Evolutionary conservation across 2,329 filamentous ascomycete species (phyloP).

Genomic region (Ilyonectria destructans): DNA sequence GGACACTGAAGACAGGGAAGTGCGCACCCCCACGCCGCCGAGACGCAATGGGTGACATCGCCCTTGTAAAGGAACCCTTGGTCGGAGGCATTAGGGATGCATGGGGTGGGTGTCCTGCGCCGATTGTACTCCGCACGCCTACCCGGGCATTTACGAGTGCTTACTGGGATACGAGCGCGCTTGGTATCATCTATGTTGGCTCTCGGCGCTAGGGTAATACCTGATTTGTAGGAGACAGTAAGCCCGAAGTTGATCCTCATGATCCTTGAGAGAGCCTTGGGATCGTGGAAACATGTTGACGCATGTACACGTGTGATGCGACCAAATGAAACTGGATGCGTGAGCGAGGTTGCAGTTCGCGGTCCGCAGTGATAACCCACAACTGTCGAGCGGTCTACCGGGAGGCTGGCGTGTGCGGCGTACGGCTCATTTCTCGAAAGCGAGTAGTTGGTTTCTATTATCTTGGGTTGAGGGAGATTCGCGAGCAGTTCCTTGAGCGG

Average conservation of each 20-base stretch:
- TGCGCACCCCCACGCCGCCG: constrained; percentile 45
- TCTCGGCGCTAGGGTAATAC: constrained; percentile 22
- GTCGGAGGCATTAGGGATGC: constrained; percentile 32
- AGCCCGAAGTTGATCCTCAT: constrained; percentile 30
- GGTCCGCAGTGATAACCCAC: constrained; percentile 12
- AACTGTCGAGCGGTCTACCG: constrained; percentile 10
- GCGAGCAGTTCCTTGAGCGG: constrained; percentile 14
- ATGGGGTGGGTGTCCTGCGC: constrained; percentile 40
- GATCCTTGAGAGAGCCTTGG: constrained; percentile 25
- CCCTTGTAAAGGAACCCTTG: constrained; percentile 29
- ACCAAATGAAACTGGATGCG: constrained; percentile 25
- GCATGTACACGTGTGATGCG: constrained; percentile 33
- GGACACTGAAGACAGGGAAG: constrained; percentile 34
- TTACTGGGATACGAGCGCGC: constrained; percentile 15
- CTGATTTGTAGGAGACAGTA: constrained; percentile 27
- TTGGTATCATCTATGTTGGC: constrained; percentile 29
- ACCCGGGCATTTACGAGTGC: constrained; percentile 10
- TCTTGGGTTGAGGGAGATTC: not conserved
- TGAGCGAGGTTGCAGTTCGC: constrained; percentile 20
- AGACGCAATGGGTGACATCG: constrained; percentile 44
- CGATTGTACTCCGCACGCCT: constrained; percentile 24
- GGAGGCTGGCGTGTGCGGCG: constrained; percentile 19
- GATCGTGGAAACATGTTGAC: constrained; percentile 17
- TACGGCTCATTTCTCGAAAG: constrained; percentile 16
- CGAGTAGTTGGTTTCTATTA: not conserved